phyloP scores from a whole-genome alignment of 371 early-diverging fungal genomes.

The Mucor sp. region DNA sequence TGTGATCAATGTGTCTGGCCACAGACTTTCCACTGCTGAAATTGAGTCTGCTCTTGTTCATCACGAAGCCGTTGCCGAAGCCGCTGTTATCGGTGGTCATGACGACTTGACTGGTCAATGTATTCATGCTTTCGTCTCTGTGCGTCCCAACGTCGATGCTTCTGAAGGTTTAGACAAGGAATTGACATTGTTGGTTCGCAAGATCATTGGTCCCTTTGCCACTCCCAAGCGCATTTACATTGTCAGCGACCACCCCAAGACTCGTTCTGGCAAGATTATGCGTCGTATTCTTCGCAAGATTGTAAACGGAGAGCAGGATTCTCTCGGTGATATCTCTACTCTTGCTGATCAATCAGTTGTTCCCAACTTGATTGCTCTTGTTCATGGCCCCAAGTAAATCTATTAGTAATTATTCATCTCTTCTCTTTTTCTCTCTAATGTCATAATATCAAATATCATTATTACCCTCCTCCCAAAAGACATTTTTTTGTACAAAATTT shows the following conservation, averaged over 20 bases:
- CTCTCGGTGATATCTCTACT: slow-evolving; percentile 86
- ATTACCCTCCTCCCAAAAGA: background rate
- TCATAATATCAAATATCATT: slow-evolving; percentile 1
- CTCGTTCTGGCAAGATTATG: slow-evolving; percentile 96
- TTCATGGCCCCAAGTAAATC: slow-evolving; percentile 24
- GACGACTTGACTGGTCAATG: slow-evolving; percentile 94
- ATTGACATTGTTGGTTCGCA: slow-evolving; percentile 78
- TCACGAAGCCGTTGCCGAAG: slow-evolving; percentile 87
- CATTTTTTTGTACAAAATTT: slow-evolving; percentile 3
- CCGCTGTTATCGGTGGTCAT: slow-evolving; percentile 91
- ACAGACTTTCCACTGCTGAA: slow-evolving; percentile 95
- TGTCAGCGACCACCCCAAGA: slow-evolving; percentile 93
- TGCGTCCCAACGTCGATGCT: slow-evolving; percentile 58
- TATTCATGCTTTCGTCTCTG: slow-evolving; percentile 74
- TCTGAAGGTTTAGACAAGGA: slow-evolving; percentile 57
- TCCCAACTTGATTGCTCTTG: slow-evolving; percentile 20
- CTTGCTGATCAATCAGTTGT: slow-evolving; percentile 75
- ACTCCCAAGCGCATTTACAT: slow-evolving; percentile 86
- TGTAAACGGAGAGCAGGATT: slow-evolving; percentile 80
- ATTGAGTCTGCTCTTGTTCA: slow-evolving; percentile 87
- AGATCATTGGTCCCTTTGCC: slow-evolving; percentile 94
- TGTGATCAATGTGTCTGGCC: slow-evolving; percentile 98
- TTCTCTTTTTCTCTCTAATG: background rate
- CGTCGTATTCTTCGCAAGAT: slow-evolving; percentile 92
- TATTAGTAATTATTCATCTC: slow-evolving; percentile 3